Base-by-base conservation (phyloP, 805 yeast genomes). In the Candida pseudofarinosa region DNA sequence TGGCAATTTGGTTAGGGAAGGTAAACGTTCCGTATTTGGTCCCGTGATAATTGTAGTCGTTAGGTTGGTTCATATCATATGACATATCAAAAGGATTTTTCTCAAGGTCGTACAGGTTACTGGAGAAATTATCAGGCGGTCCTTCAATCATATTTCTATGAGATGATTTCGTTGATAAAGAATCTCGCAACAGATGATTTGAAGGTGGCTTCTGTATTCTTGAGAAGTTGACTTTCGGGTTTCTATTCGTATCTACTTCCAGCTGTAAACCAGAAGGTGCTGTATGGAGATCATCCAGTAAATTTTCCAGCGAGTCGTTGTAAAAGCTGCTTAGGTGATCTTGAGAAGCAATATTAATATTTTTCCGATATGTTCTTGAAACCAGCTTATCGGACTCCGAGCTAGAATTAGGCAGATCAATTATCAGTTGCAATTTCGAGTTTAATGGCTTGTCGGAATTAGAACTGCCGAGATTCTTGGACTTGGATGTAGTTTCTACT, bases 71-170 rank as follows among this genome's bases (percentile, higher is more conserved):
- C 16, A 32, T 19, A 31, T n/a, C 19, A 33, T 41, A 23, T 7
- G 10, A 10, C 28, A 10, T 23, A 23, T 23, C 28, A 10, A 23
- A 23, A 23, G 28, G 28, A 6, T 6, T 28, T n/a, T 52, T 49
- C 17, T 48, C 49, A 10, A 37, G 38, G 37, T 46, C 47, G 19
- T 34, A n/a, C 15, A 19, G 37, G 12, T 18, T 14, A 23, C 37
- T 17, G 23, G 18, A 32, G 19, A 30, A n/a, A 8, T 36, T 20
- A n/a, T 20, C 31, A 7, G 32, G 17, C 23, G 19, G 14, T 8
- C 38, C 34, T 4, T 46, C 23, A 26, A 45, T 33, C 60, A 56
- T 56, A n/a, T 42, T 33, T 36, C 51, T 56, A 36, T 56, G 60
- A 7, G 47, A 40, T 12, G 44, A 43, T 4, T 39, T 35, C 37